These are phyloP conservation scores for Venturia asperata DNA, from an alignment of 2,329 filamentous ascomycete genomes.

Conservation along the genomic window DNA sequence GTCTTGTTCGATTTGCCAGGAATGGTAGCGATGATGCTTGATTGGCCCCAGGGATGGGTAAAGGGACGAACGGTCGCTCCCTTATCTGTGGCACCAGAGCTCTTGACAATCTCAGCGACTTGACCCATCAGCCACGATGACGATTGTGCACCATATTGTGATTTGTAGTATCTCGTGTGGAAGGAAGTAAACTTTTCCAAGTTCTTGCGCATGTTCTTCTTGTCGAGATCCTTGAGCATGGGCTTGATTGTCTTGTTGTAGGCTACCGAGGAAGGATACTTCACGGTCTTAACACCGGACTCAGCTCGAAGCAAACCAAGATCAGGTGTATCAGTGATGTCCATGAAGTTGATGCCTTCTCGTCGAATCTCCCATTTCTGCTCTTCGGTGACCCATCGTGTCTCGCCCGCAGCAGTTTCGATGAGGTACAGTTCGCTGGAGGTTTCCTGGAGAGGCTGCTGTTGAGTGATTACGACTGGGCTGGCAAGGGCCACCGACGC, in stretches of 20 bases:
- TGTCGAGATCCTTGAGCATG: conserved; percentile 62
- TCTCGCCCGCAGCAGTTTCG: conserved; percentile 77
- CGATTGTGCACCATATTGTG: conserved; percentile 70
- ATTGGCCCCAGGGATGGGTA: conserved; percentile 78
- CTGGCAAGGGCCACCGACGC: background rate
- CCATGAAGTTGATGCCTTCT: conserved; percentile 80
- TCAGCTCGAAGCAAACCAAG: conserved; percentile 45
- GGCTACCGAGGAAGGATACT: conserved; percentile 59
- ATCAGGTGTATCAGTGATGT: conserved; percentile 72
- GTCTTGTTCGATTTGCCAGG: conserved; percentile 80
- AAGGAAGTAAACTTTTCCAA: conserved; percentile 72
- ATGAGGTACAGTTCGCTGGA: conserved; percentile 59
- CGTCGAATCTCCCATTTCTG: conserved; percentile 88
- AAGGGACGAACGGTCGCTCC: conserved; percentile 68
- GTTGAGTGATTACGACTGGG: background rate
- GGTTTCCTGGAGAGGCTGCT: conserved; percentile 12
- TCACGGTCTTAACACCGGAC: conserved; percentile 38
- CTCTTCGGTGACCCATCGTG: conserved; percentile 82
- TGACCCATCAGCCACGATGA: conserved; percentile 78
- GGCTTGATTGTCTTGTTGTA: conserved; percentile 60
- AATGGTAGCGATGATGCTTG: conserved; percentile 84
- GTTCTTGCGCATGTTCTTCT: conserved; percentile 68
- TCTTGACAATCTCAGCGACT: conserved; percentile 63
- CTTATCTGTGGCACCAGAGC: conserved; percentile 60
- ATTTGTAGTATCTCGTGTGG: conserved; percentile 77